Percentiles rank a stretch among this genome's conserved stretches.
Conservation (phyloP, 352 stramenopile species). For the Phytophthora meadii region DNA sequence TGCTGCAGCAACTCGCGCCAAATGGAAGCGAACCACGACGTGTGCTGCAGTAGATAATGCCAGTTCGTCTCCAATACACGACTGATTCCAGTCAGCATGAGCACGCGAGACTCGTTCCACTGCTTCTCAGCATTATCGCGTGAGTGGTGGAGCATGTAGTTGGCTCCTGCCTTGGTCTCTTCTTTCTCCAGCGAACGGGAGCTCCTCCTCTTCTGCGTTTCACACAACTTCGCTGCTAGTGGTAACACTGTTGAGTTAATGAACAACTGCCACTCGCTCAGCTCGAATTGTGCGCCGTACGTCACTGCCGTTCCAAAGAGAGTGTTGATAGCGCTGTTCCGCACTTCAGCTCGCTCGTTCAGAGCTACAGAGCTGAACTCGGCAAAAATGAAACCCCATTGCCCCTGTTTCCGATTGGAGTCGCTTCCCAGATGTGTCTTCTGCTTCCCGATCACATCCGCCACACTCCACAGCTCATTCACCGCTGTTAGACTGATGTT, state of each 20-base stretch:
- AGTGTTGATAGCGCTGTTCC: conserved; percentile 98
- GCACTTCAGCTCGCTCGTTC: conserved; percentile 93
- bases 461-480: conserved; percentile 96
- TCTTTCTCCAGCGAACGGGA: conserved; percentile 18
- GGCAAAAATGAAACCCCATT: conserved; percentile 76
- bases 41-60: conserved; percentile 65
- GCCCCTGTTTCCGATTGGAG: conserved; percentile 32
- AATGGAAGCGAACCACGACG: conserved; percentile 66
- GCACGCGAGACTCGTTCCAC: conserved; percentile 96
- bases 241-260: conserved; percentile 95
- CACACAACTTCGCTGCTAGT: conserved; percentile 73
- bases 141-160: conserved; percentile 94
- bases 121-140: conserved; percentile 96
- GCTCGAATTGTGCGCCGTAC: conserved; percentile 91
- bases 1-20: conserved; percentile 72
- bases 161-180: conserved; percentile 17
- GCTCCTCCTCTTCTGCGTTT: conserved; percentile 40
- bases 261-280: conserved; percentile 93
- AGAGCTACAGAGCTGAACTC: conserved; percentile 91
- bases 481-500: conserved; percentile 98
- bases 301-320: conserved; percentile 97
- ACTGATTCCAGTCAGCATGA: conserved; percentile 94
- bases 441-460: conserved; percentile 82
- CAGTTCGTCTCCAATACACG: conserved; percentile 92
- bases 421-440: conserved; percentile 29